Conservation (phyloP, 2,329 filamentous ascomycete species). For the Verticillium isaacii region DNA sequence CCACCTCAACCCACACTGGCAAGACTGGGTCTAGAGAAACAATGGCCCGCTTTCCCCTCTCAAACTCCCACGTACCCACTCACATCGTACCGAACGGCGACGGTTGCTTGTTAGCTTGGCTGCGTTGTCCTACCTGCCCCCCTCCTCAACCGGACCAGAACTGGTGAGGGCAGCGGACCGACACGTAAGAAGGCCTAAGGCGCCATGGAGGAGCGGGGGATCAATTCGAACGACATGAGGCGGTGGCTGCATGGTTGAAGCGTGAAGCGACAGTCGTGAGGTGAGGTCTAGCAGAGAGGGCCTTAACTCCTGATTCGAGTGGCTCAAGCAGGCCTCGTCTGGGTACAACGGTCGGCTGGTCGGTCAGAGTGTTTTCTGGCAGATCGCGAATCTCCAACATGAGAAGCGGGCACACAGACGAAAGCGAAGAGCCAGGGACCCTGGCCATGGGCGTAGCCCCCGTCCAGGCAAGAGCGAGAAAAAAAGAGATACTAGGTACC, state of each 20-base stretch:
- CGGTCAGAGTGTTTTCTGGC: not conserved
- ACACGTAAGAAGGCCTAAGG: not conserved
- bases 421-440: not conserved
- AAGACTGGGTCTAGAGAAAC: not conserved
- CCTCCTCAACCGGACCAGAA: not conserved
- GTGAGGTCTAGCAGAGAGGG: not conserved
- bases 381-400: not conserved
- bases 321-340: not conserved
- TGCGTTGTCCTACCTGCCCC: not conserved
- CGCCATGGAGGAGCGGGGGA: not conserved
- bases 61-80: conserved; percentile 1
- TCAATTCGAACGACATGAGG: not conserved
- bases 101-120: conserved; percentile 4
- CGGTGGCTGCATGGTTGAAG: not conserved
- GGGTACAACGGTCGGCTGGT: not conserved
- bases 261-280: not conserved
- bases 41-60: conserved; percentile 6
- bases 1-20: not conserved
- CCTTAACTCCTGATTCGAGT: not conserved
- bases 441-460: not conserved
- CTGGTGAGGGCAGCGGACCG: not conserved
- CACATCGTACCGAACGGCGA: conserved; percentile 11
- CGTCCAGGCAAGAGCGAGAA: not conserved
- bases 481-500: not conserved
- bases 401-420: not conserved